Base-by-base conservation (phyloP, 2,329 filamentous ascomycete species). In the Pseudogymnoascus sp. region DNA sequence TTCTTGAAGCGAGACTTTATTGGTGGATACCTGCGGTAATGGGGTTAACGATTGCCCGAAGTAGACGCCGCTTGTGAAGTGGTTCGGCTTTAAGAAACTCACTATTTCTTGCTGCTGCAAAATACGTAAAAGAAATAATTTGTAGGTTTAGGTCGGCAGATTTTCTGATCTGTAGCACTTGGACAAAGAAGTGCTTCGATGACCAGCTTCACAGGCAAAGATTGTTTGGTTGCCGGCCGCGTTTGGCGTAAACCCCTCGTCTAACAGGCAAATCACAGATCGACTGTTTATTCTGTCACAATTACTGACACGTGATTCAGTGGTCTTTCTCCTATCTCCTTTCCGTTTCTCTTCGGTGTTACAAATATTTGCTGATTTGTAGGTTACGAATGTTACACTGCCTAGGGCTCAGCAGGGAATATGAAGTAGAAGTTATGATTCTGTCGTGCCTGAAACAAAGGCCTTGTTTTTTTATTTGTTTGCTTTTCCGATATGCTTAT, bases 1-100 rank as follows among this genome's bases (percentile, higher is more conserved):
- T 56, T 56, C 50, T 56, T 56, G 50, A 56, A 56, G 50, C 50
- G 50, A 56, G 50, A 56, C 50, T 60, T 60, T 60, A 60, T 60
- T 60, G 59, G 59, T 60, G 59, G 59, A 60, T 56, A 56, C 50
- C 50, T 56, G 50, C 50, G 50, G 18, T 60, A 42, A 40, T 38
- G 59, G 59, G 59, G 38, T 42, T 40, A 60, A 42, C 59, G 59
- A 42, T 60, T 60, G 59, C 59, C 59, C 36, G 59, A 60, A 42
- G 50, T 56, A 56, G 50, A 56, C 50, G 50, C 50, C 50, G 50
- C 50, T 56, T 56, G 50, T 56, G 50, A 56, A 16, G 28, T 18
- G 50, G 50, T 16, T 46, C 50, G 34, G 10, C 16, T 6, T 56
- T 36, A 36, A 21, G 16, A 56, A 56, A 34, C 50, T 56, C 28